Base-by-base conservation (phyloP, 2,329 filamentous ascomycete species). In the Colletotrichum cordylinicola region DNA sequence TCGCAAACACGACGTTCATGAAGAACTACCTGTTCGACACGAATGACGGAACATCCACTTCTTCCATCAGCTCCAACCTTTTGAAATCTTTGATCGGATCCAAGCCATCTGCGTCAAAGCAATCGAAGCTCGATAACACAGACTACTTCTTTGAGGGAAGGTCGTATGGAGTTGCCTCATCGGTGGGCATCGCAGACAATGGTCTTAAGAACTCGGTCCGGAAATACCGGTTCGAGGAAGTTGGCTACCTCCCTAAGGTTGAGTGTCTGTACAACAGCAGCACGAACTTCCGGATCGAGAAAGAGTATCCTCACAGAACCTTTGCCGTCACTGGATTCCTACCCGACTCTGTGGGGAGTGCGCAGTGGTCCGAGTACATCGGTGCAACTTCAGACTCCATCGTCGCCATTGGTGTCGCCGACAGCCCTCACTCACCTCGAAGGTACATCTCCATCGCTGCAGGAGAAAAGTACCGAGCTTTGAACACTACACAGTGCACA, bases 261-360 rank as follows among this genome's bases (percentile, higher is more conserved):
- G 79, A 76, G 2, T 86, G 84, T 77, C 83, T 82, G 21, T 84
- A 85, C 78, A 86, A 86, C 77, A 35, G 62, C 9, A 83, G 79
- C n/a, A 80, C 79, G 5, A 76, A 82, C 39, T 86, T 84, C 62
- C 64, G 61, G 4, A 78, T 83, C 21, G 56, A 8, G 8, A 37
- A 31, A 35, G 68, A 70, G 37, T 64, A 58, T 27, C 66, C 66
- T 8, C 27, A 68, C 55, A 61, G 74, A 4, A 78, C 83, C 4
- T 75, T 65, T 39, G 21, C 62, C 4, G 68, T 62, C 13, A 24
- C 37, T 16, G 74, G 75, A 2, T 58, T 61, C 16, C 43, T 77
- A 9, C 75, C 77, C 4, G 71, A 78, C 37, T 72, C 39, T 33
- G 60, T 62, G n/a, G 65, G 64, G 27, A 60, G 37, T 9, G 78